Evolutionary conservation across 768 basidiomycete genomes (phyloP), one percentile per base, ranked within the genome.

Genomic region (Lactarius deliciosus): DNA sequence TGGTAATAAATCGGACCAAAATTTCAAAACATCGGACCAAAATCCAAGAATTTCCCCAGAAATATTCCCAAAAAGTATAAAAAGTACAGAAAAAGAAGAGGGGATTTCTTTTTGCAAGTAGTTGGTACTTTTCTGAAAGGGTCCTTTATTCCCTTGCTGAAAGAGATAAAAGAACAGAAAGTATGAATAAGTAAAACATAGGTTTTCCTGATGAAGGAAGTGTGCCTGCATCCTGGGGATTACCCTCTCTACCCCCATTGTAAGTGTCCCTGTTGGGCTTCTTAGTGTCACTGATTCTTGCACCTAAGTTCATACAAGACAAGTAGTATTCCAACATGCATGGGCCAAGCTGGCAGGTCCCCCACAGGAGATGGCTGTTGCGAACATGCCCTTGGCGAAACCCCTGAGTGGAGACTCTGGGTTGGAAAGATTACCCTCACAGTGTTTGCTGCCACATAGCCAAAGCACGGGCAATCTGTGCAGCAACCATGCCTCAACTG

Each of bases 331-430:
- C 92, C 15, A 96, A 97, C 86, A 87, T 34, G 94, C 95, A n/a
- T 97, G 96, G 96, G 91, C 92, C 1, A 94, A 95, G 73, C 83
- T 98, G 7, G 91, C 91, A 22, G 94, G 94, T 20, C 82, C 97
- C 3, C 86, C 92, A 5, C 79, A 86, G 47, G 95, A 98, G 79
- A 91, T 60, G 88, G 92, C 45, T 85, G 87, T 18, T 95, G 92
- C 73, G 95, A 98, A 76, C 86, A 91, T 25, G 91, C 91, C 0
- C 85, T 98, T 50, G 91, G 94, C 30, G 86, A 88, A 74, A 88
- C 92, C 9, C 83, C 96, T 22, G 88, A 89, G 67, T 96, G 92
- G 92, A 85, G 91, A n/a, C 85, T 96, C 28, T 95, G 93, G 92
- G 92, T 96, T 50, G 92, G 92, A 64, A 93, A 93, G 77, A 78